Evolutionary conservation across 1,284 basidiomycete species (phyloP).

Genomic region (Xerocomus minutiporus): DNA sequence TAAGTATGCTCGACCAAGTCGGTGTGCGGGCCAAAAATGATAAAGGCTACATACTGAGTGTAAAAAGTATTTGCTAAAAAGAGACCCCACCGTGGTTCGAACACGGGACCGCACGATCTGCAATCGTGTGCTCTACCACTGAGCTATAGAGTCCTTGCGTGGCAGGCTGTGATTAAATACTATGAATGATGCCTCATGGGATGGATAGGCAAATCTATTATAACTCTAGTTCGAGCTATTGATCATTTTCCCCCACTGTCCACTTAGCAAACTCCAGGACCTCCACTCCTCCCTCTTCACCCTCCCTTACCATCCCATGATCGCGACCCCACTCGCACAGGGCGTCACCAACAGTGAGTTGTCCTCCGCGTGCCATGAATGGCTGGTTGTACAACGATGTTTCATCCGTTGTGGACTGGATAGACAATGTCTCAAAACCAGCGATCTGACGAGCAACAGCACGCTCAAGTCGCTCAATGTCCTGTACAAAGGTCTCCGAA

Average conservation of each 20-base stretch:
- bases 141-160: slow-evolving; percentile 33
- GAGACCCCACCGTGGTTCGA: slow-evolving; percentile 40
- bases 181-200: background rate
- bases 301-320: slow-evolving; percentile 43
- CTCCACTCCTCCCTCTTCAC: slow-evolving; percentile 45
- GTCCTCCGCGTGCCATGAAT: slow-evolving; percentile 70
- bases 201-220: background rate
- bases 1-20: too few species aligned
- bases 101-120: slow-evolving; percentile 41
- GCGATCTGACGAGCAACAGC: slow-evolving; percentile 81
- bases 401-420: slow-evolving; percentile 49
- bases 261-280: slow-evolving; percentile 66
- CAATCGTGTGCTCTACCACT: slow-evolving; percentile 42
- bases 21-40: too few species aligned
- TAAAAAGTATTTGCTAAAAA: too few species aligned
- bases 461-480: slow-evolving; percentile 67
- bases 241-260: slow-evolving; percentile 51
- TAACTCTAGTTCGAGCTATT: background rate
- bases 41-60: too few species aligned
- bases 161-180: background rate
- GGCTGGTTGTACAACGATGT: slow-evolving; percentile 75
- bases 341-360: slow-evolving; percentile 56
- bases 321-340: slow-evolving; percentile 65
- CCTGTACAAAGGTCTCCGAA: slow-evolving; percentile 43
- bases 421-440: slow-evolving; percentile 73